phyloP scores from a whole-genome alignment of 2,329 filamentous ascomycete genomes.

The Epichloe festucae region DNA sequence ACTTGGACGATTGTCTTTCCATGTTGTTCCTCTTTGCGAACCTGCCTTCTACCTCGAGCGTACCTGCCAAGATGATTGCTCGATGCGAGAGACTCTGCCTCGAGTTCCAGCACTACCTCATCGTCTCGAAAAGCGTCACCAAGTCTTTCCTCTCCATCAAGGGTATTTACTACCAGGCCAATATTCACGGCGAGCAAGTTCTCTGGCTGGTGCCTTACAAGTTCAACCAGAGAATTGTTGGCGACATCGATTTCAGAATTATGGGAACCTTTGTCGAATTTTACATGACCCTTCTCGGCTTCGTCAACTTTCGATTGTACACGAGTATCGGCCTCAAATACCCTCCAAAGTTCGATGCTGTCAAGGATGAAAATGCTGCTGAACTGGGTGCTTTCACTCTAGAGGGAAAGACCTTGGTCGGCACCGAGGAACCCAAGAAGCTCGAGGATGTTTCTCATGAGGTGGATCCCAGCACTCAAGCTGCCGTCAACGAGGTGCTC shows the following conservation, averaged over 20 bases:
- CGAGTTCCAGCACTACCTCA: constrained; percentile 97
- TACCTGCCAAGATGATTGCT: constrained; percentile 90
- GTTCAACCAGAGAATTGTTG: constrained; percentile 89
- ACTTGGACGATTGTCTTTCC: constrained; percentile 90
- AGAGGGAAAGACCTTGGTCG: constrained; percentile 55
- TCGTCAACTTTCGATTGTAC: constrained; percentile 92
- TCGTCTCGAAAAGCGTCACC: constrained; percentile 76
- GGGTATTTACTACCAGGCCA: constrained; percentile 98
- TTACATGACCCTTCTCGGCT: constrained; percentile 90
- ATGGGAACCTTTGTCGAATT: constrained; percentile 99
- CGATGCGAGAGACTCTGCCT: constrained; percentile 85
- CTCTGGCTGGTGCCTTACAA: constrained; percentile 96
- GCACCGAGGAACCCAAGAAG: constrained; percentile 40
- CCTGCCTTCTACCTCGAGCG: constrained; percentile 75
- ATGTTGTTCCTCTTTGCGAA: constrained; percentile 98
- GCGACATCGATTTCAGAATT: constrained; percentile 94
- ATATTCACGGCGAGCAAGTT: constrained; percentile 91
- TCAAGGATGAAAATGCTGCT: constrained; percentile 77
- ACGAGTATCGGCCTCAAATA: constrained; percentile 86
- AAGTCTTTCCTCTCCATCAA: constrained; percentile 98
- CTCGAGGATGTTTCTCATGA: constrained; percentile 34
- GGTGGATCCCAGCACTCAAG: constrained; percentile 49
- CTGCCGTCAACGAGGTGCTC: constrained; percentile 56
- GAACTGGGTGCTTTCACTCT: constrained; percentile 86
- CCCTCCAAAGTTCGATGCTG: constrained; percentile 81